These are phyloP conservation scores for Metarhizium anisopliae DNA, from an alignment of 2,329 filamentous ascomycete genomes.

Conservation along the genomic window DNA sequence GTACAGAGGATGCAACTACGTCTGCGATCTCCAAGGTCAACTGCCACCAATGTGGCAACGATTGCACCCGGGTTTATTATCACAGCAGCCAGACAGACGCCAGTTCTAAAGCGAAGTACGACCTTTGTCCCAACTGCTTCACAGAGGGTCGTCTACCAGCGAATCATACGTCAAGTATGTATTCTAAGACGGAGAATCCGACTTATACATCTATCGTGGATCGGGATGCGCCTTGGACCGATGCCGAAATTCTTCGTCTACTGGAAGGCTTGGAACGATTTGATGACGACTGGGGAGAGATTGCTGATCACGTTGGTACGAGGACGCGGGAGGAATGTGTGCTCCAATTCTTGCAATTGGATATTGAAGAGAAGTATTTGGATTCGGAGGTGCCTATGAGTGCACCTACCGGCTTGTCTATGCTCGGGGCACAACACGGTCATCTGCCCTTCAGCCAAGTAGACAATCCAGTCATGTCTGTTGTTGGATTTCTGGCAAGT, in stretches of 20 bases:
- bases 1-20: conserved; percentile 54
- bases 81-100: conserved; percentile 48
- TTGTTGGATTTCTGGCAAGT: conserved; percentile 87
- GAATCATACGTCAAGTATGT: conserved; percentile 71
- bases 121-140: conserved; percentile 87
- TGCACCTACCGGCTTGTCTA: conserved; percentile 48
- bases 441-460: conserved; percentile 83
- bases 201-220: conserved; percentile 70
- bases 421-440: conserved; percentile 66
- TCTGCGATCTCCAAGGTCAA: conserved; percentile 60
- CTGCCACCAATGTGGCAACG: conserved; percentile 86
- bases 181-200: conserved; percentile 83
- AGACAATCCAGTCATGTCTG: conserved; percentile 94
- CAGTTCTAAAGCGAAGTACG: conserved; percentile 65
- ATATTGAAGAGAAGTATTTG: conserved; percentile 95
- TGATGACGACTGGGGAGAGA: conserved; percentile 91
- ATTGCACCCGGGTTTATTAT: conserved; percentile 64
- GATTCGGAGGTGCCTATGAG: conserved; percentile 57
- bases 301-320: conserved; percentile 85
- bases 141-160: conserved; percentile 74
- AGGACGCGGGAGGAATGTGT: conserved; percentile 94
- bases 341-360: conserved; percentile 88
- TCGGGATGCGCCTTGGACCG: conserved; percentile 81
- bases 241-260: conserved; percentile 79
- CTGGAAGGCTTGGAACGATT: conserved; percentile 87